Percentiles rank a stretch among this genome's conserved stretches.
Conservation (phyloP, 2,329 filamentous ascomycete genomes). For the Diaporthe eres region DNA sequence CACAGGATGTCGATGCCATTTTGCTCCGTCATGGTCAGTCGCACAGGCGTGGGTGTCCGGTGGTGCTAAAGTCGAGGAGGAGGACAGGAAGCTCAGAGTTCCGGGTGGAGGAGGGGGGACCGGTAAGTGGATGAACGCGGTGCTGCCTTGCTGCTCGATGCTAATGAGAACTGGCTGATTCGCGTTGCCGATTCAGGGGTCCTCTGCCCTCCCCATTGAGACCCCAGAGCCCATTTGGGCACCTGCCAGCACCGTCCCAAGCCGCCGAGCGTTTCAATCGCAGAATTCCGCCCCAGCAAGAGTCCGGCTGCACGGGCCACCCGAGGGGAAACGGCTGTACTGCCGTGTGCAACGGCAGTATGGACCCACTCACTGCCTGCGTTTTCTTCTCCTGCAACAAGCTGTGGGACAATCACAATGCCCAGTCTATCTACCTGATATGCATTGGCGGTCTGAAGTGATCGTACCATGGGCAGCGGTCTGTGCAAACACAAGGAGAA, state of each 20-base stretch:
- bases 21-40: slow-evolving; percentile 46
- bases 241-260: not conserved
- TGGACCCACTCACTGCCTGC: not conserved
- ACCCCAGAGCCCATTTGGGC: not conserved
- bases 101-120: slow-evolving; percentile 34
- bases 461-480: not conserved
- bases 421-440: not conserved
- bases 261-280: slow-evolving; percentile 6
- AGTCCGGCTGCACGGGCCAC: slow-evolving; percentile 6
- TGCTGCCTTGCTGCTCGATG: not conserved
- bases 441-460: not conserved
- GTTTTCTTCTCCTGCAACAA: not conserved
- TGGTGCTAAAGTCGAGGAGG: not conserved
- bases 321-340: not conserved
- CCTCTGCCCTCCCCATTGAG: not conserved
- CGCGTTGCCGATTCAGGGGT: slow-evolving; percentile 7
- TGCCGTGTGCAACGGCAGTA: no score
- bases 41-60: slow-evolving; percentile 8
- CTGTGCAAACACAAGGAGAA: not conserved
- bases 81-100: slow-evolving; percentile 24
- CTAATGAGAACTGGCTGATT: not conserved
- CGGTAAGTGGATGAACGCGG: slow-evolving; percentile 25
- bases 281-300: not conserved
- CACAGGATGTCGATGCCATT: slow-evolving; percentile 50
- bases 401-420: not conserved